phyloP scores from a whole-genome alignment of 2,329 filamentous ascomycete genomes.

The Teratosphaeria pseudoeucalypti region DNA sequence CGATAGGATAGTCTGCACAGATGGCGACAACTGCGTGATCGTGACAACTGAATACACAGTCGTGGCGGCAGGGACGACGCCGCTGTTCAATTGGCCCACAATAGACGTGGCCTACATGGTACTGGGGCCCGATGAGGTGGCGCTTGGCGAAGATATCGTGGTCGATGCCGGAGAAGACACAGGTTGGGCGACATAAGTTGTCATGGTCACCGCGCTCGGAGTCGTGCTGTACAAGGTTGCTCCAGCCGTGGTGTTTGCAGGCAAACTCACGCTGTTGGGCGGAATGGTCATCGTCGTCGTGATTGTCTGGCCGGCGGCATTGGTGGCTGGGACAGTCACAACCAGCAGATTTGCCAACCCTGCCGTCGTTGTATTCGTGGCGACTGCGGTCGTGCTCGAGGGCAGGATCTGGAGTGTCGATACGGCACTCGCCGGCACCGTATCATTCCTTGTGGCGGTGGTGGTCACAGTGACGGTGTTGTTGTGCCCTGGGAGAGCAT shows the following conservation, averaged over 20 bases:
- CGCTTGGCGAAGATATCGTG: not conserved
- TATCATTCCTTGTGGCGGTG: not conserved
- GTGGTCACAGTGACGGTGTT: not conserved
- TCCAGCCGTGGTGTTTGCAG: not conserved
- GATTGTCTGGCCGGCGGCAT: not conserved
- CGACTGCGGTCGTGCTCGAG: not conserved
- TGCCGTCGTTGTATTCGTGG: not conserved
- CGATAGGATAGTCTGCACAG: not conserved
- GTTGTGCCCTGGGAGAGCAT: not conserved
- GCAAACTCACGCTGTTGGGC: not conserved
- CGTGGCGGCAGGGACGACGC: not conserved
- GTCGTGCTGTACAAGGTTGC: not conserved
- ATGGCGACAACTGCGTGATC: not conserved
- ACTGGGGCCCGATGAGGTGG: not conserved
- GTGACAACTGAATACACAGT: not conserved
- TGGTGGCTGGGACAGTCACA: too few relatives aligned
- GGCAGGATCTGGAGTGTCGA: not conserved
- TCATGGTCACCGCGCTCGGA: not conserved
- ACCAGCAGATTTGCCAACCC: not conserved
- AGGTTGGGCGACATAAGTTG: not conserved
- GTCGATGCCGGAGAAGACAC: not conserved
- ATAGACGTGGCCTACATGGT: not conserved
- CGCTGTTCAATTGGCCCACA: not conserved
- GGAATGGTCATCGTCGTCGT: not conserved
- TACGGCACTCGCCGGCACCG: not conserved